Percentiles rank a stretch among this genome's conserved stretches.
Conservation (phyloP, 2,329 filamentous ascomycete genomes). For the Aspergillus felis region DNA sequence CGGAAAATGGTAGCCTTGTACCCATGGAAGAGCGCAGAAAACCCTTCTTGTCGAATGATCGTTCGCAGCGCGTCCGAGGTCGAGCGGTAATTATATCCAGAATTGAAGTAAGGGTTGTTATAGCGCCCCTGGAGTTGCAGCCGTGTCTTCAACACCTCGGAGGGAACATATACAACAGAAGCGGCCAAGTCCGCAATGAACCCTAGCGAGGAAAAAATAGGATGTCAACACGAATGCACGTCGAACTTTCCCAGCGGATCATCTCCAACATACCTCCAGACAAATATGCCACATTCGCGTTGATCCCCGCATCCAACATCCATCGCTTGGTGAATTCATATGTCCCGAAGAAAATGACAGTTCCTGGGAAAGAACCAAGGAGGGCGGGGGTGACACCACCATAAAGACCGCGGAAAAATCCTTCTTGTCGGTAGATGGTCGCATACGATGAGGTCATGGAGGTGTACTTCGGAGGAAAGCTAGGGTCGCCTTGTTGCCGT, state of each 20-base stretch:
- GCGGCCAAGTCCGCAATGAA: conserved; percentile 90
- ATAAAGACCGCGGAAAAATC: conserved; percentile 79
- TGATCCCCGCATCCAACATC: conserved; percentile 79
- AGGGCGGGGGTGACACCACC: conserved; percentile 91
- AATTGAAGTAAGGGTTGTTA: conserved; percentile 91
- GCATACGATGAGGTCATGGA: conserved; percentile 86
- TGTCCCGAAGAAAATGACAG: conserved; percentile 89
- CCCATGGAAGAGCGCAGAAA: conserved; percentile 86
- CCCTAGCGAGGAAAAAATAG: conserved; percentile 49
- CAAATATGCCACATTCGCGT: conserved; percentile 80
- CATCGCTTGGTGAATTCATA: conserved; percentile 93
- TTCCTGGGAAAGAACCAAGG: conserved; percentile 87
- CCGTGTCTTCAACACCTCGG: conserved; percentile 96
- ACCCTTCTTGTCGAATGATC: conserved; percentile 77
- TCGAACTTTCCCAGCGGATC: conserved; percentile 7
- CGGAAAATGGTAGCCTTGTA: conserved; percentile 94
- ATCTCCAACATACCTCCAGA: conserved; percentile 60
- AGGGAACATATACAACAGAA: conserved; percentile 90
- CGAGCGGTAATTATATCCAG: conserved; percentile 91
- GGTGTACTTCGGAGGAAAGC: conserved; percentile 87
- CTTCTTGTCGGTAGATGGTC: conserved; percentile 91
- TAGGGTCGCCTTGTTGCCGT: conserved; percentile 91
- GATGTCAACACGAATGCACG: conserved; percentile 3
- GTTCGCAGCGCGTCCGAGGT: conserved; percentile 80
- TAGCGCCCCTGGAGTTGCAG: conserved; percentile 90